Percentiles rank a stretch among this genome's conserved stretches.
Conservation (phyloP, 2,329 filamentous ascomycete genomes). For the Grosmannia huntii region DNA sequence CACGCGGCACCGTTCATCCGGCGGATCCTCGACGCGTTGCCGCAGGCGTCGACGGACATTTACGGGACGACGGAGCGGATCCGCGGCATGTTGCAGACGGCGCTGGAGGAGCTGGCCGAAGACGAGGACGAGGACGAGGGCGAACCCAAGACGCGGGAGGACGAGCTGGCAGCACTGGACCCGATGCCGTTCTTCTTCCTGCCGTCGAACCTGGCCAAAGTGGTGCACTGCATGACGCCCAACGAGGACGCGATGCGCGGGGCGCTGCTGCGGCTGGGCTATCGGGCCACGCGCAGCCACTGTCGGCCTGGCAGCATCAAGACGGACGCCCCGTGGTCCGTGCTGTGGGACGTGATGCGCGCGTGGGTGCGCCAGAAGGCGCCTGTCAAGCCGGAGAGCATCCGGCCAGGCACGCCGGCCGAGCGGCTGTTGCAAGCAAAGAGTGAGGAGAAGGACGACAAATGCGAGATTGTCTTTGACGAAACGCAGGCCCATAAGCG, state of each 20-base stretch:
- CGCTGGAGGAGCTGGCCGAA: slow-evolving; percentile 56
- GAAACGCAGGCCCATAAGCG: slow-evolving; percentile 62
- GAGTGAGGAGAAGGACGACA: slow-evolving; percentile 10
- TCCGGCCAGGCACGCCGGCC: slow-evolving; percentile 59
- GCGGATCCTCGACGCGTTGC: slow-evolving; percentile 60
- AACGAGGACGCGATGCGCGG: slow-evolving; percentile 69
- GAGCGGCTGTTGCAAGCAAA: slow-evolving; percentile 48
- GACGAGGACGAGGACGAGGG: slow-evolving; percentile 44
- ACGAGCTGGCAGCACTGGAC: slow-evolving; percentile 48
- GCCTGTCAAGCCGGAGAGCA: slow-evolving; percentile 59
- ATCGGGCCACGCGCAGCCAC: slow-evolving; percentile 73
- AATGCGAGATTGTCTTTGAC: slow-evolving; percentile 51
- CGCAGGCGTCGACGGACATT: slow-evolving; percentile 48
- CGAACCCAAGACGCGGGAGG: too few relatives aligned
- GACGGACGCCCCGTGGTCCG: slow-evolving; percentile 81
- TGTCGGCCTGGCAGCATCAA: slow-evolving; percentile 83
- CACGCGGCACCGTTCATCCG: slow-evolving; percentile 77
- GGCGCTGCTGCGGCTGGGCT: slow-evolving; percentile 69
- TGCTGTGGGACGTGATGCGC: slow-evolving; percentile 85
- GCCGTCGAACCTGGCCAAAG: slow-evolving; percentile 59
- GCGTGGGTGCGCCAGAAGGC: slow-evolving; percentile 78
- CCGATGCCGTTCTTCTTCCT: slow-evolving; percentile 78
- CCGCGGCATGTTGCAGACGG: slow-evolving; percentile 82
- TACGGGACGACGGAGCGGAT: slow-evolving; percentile 76
- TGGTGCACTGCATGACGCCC: slow-evolving; percentile 68